Evolutionary conservation across 164 flowering plant species (phyloP).

Genomic region (Vitis vinifera): ASM3070453v1 NC_081806.1:15799001-15799500

Average conservation of each 20-base stretch:
- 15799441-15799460: conserved; percentile 17
- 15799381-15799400: conserved; percentile 29
- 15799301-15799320: conserved; percentile 39
- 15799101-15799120: conserved; percentile 41
- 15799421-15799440: conserved; percentile 56
- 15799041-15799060: conserved; percentile 9
- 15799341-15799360: conserved; percentile 46
- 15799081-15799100: conserved; percentile 47
- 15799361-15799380: conserved; percentile 34
- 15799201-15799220: conserved; percentile 61
- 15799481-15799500: no score
- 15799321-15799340: conserved; percentile 33
- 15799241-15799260: conserved; percentile 13
- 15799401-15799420: conserved; percentile 19
- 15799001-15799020: not conserved
- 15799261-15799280: conserved; percentile 13
- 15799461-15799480: conserved; percentile 7
- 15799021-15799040: not conserved
- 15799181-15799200: conserved; percentile 63
- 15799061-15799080: conserved; percentile 23
- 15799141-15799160: conserved; percentile 52
- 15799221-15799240: conserved; percentile 39
- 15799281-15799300: conserved; percentile 41
- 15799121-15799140: conserved; percentile 63
- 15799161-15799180: conserved; percentile 29